Evolutionary conservation across 495 filamentous ascomycete genomes (phyloP).

Genomic region (Tuber calosporum): DNA sequence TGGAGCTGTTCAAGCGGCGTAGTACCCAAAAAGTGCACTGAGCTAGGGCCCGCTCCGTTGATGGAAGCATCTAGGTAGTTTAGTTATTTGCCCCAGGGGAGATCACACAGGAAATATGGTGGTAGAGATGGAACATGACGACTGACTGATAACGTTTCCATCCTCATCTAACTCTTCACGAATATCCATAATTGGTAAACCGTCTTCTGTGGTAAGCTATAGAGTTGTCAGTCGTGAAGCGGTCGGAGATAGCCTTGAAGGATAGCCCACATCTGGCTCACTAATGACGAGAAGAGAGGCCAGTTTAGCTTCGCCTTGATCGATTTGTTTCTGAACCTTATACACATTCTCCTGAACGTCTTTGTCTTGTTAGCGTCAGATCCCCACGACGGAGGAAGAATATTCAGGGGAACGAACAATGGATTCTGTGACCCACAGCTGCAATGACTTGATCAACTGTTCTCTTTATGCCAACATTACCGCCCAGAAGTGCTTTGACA

Average conservation of each 20-base stretch:
- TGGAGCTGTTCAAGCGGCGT: conserved; percentile 46
- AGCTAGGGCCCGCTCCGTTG: conserved; percentile 38
- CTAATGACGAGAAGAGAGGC: conserved; percentile 46
- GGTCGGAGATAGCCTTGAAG: conserved; percentile 18
- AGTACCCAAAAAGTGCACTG: conserved; percentile 39
- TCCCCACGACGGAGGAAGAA: background rate
- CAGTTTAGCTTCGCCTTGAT: conserved; percentile 53
- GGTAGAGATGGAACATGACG: background rate
- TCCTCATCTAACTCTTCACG: conserved; percentile 87
- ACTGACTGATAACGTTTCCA: conserved; percentile 62
- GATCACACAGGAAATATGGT: background rate
- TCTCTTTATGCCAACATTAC: conserved; percentile 48
- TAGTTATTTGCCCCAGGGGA: background rate
- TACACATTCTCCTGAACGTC: conserved; percentile 72
- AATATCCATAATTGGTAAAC: conserved; percentile 76
- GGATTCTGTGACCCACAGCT: conserved; percentile 66
- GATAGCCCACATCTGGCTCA: conserved; percentile 38
- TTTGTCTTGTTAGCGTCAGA: conserved; percentile 21
- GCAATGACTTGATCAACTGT: conserved; percentile 54
- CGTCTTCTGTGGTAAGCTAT: conserved; percentile 54
- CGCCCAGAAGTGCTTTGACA: conserved; percentile 59
- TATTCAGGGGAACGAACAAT: conserved; percentile 48
- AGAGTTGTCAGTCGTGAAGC: conserved; percentile 45
- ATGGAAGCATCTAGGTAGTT: conserved; percentile 12
- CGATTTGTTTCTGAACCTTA: conserved; percentile 61